Evolutionary conservation across 2,329 filamentous ascomycete species (phyloP), one percentile per base, ranked within the genome.

Genomic region (Phoma sp.): DNA sequence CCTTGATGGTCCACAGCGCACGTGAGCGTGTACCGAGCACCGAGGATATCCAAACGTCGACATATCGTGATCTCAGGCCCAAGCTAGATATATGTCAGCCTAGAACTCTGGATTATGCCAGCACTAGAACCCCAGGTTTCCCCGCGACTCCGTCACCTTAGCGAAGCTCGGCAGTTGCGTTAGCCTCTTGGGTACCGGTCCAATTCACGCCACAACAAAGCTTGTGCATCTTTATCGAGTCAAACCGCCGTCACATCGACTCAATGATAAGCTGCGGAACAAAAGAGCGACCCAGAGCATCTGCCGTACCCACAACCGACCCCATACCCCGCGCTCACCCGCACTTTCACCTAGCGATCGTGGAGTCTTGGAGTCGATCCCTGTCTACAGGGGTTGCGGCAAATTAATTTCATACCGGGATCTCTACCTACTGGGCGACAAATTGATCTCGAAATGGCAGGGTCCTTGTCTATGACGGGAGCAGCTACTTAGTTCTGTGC

Each of bases 21-120:
- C 52, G 36, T 55, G 46, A 2, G 18, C 29, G 4, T 42, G 13
- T 42, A 55, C 41, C 52, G 52, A 55, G 52, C 52, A 46, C 46
- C 41, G 46, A 55, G 40, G 52, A 11, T 25, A 32, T 14, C 4
- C 18, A 6, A n/a, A 18, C 14, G 6, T 37, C 14, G 18, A 32
- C 23, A 41, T 24, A 46, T 36, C 35, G 35, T 46, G 40, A 49
- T 30, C 32, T 14, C 25, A 7, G 22, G 36, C 43, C 29, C 42
- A 18, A 4, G 24, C n/a, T 23, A 29, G 23, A 18, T 25, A 14
- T 37, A 14, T 18, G 41, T 30, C 35, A 29, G 23, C 41, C 18
- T 29, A 13, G 13, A 37, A 13, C 18, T 49, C 52, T 54, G 51
- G 40, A 30, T 35, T 44, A 29, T 47, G 27, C 23, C 30, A 30